These are phyloP conservation scores for Penicillium egyptiacum DNA, from an alignment of 495 filamentous ascomycete genomes.

Conservation along the genomic window DNA sequence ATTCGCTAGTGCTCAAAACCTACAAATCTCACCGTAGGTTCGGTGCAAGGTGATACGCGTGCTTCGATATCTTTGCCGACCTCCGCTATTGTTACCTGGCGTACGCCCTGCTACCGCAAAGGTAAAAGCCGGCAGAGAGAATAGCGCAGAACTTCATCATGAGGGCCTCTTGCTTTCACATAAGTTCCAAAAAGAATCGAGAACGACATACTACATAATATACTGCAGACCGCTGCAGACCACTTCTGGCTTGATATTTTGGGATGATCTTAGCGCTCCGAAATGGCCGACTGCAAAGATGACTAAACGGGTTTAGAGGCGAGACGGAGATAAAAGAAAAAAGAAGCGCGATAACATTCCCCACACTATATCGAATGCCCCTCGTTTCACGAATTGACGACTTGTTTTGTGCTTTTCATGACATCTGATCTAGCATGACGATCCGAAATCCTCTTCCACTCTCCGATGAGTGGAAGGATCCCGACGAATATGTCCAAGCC, in stretches of 20 bases:
- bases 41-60: too few species aligned
- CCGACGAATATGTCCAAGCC: constrained; percentile 74
- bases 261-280: background rate
- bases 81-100: too few species aligned
- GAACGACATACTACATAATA: too few species aligned
- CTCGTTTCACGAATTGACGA: constrained; percentile 3
- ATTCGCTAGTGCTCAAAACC: too few species aligned
- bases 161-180: too few species aligned
- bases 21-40: too few species aligned
- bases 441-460: constrained; percentile 55
- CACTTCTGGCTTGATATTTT: background rate
- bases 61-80: too few species aligned
- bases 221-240: too few species aligned
- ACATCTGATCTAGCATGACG: constrained; percentile 19
- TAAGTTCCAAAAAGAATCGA: background rate
- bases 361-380: constrained; percentile 4
- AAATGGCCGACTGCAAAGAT: background rate
- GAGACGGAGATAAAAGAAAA: constrained; percentile 4
- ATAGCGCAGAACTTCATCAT: background rate
- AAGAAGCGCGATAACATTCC: constrained; percentile 9
- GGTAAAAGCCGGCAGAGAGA: background rate
- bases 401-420: constrained; percentile 3
- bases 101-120: too few species aligned
- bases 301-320: background rate
- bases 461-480: constrained; percentile 53